Conservation (phyloP, 306 rosid species). For the Glycyrrhiza uralensis region DNA sequence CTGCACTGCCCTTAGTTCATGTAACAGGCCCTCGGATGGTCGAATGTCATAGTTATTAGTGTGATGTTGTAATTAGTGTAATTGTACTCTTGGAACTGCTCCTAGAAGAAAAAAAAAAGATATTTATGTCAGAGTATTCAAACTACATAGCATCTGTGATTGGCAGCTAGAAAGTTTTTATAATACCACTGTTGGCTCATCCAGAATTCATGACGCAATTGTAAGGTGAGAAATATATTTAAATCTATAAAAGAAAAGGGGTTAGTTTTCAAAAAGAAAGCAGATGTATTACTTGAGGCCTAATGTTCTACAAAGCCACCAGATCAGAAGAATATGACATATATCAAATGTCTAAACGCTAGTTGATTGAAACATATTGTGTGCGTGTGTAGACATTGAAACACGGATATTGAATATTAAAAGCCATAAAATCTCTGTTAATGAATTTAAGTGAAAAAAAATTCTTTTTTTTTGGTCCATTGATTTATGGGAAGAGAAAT, state of each 20-base stretch:
- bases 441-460: no score
- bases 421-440: no score
- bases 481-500: no score
- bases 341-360: no score
- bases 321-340: no score
- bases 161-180: neutral
- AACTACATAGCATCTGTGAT: constrained; percentile 9
- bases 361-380: no score
- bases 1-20: constrained; percentile 16
- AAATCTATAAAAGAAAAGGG: neutral
- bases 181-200: neutral
- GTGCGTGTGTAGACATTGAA: no score
- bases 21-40: constrained; percentile 19
- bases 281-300: neutral
- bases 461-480: no score
- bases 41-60: constrained; percentile 27
- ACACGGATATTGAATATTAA: no score
- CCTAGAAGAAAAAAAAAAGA: neutral
- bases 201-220: neutral
- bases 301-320: neutral
- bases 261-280: neutral
- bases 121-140: constrained; percentile 17
- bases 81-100: constrained; percentile 17
- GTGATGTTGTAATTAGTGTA: constrained; percentile 27
- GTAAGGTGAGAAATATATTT: neutral